Conservation (phyloP, 495 filamentous ascomycete genomes). For the Daldinia decipiens region DNA sequence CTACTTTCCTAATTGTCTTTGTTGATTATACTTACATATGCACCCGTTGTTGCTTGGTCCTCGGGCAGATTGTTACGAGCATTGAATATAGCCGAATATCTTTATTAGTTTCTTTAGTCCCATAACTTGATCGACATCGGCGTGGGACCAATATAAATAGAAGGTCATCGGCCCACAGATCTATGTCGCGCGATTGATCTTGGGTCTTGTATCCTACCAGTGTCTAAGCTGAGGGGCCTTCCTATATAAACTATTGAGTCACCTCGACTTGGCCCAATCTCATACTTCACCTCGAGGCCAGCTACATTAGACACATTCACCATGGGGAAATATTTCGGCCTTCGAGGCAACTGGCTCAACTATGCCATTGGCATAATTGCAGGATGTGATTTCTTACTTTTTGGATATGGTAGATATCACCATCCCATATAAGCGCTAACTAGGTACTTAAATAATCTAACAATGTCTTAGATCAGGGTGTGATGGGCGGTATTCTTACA, state of each 20-base stretch:
- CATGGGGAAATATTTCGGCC: slow-evolving; percentile 68
- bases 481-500: slow-evolving; percentile 69
- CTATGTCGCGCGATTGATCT: slow-evolving; percentile 14
- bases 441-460: slow-evolving; percentile 26
- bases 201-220: slow-evolving; percentile 1
- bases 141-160: slow-evolving; percentile 1
- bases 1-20: background rate
- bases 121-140: background rate
- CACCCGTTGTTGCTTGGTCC: background rate
- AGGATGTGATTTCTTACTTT: slow-evolving; percentile 73
- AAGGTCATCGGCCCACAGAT: slow-evolving; percentile 10
- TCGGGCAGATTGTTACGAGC: background rate
- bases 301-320: slow-evolving; percentile 16
- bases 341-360: slow-evolving; percentile 72
- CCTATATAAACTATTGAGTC: slow-evolving; percentile 8
- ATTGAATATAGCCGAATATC: background rate
- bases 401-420: slow-evolving; percentile 54
- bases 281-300: background rate
- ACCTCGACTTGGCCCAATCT: slow-evolving; percentile 7
- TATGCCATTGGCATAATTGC: slow-evolving; percentile 74
- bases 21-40: background rate
- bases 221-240: background rate
- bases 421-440: background rate
- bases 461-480: slow-evolving; percentile 57
- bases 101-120: slow-evolving; percentile 1